Evolutionary conservation across 495 filamentous ascomycete genomes (phyloP), one percentile per base, ranked within the genome.

Genomic region (Penicillium daleae): DNA sequence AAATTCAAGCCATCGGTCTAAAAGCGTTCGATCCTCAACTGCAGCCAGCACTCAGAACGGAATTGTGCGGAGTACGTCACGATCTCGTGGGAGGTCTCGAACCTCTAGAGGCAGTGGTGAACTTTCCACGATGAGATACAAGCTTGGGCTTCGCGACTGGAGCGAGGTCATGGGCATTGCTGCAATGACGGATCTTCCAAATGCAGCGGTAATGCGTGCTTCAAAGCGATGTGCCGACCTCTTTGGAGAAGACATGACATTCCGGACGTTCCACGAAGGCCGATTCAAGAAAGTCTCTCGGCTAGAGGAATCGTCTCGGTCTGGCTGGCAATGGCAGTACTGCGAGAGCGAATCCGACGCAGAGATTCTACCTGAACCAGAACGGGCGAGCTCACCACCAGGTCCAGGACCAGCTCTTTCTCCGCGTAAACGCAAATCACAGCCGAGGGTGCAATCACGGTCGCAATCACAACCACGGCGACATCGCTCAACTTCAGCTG

Each of bases 141-240:
- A 66, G 40, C 63, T 83, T 59, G 81, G 75, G 4, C 74, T 87
- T 6, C 85, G 90, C 2, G 90, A 94, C 72, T 97, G 92, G 92
- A 88, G 88, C 46, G 89, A 93, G 57, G 83, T 95, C 2, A 71
- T 96, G 32, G 89, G 90, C 9, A 76, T 91, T 0, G 92, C 92
- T 22, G 82, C 89, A 0, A 80, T 93, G 60, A 83, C 80, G 2
- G 91, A 89, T 0, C 89, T 90, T 70, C 76, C 87, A 1, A 66
- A 81, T 1, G 69, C 71, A 5, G 89, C 86, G 6, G 78, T 96
- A 8, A 80, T 83, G 44, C 82, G 89, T 51, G 81, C 91, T 1
- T 83, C 87, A 3, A 77, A 86, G 66, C 80, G 92, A 37, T 97
- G 92, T 68, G 81, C 86, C 2, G 80, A 81, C 32, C 76, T 97